These are phyloP conservation scores for Alternaria angustiovoidea DNA, from an alignment of 2,329 filamentous ascomycete species.

Conservation along the genomic window DNA sequence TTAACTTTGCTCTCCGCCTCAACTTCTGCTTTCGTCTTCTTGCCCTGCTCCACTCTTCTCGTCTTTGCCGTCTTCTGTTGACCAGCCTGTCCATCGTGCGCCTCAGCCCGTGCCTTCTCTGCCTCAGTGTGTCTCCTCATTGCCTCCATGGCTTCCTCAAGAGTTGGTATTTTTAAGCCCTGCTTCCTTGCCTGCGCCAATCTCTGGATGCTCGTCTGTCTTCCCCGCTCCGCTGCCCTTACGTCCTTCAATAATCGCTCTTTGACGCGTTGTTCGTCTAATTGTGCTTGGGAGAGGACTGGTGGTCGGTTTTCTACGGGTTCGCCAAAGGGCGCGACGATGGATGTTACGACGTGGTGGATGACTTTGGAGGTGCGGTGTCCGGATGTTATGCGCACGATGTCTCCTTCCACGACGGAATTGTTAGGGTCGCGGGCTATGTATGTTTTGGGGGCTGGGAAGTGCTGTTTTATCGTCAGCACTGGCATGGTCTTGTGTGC, in stretches of 20 bases:
- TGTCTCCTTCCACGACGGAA: conserved; percentile 76
- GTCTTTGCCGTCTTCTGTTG: conserved; percentile 38
- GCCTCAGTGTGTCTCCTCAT: conserved; percentile 31
- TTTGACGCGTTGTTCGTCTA: conserved; percentile 62
- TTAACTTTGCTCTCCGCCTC: conserved; percentile 36
- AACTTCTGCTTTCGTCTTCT: conserved; percentile 35
- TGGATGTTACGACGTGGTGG: conserved; percentile 76
- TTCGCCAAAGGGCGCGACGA: conserved; percentile 74
- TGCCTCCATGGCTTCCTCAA: conserved; percentile 44
- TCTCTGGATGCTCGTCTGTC: conserved; percentile 37
- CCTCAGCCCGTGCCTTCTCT: conserved; percentile 30
- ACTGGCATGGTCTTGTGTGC: not conserved
- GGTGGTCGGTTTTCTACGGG: conserved; percentile 70
- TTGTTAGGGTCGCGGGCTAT: conserved; percentile 81
- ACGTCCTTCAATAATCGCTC: conserved; percentile 67
- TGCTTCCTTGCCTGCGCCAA: conserved; percentile 39
- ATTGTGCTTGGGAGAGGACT: conserved; percentile 71
- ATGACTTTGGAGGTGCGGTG: conserved; percentile 72
- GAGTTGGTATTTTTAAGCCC: conserved; percentile 37
- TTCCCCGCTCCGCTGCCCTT: conserved; percentile 54
- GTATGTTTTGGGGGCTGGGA: conserved; percentile 68
- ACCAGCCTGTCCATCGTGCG: conserved; percentile 36
- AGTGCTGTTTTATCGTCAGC: conserved; percentile 59
- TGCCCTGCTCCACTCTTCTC: conserved; percentile 34
- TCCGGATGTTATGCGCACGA: conserved; percentile 73